Conservation (phyloP, 331 rosid genomes). For the Spiraea crenata region DNA sequence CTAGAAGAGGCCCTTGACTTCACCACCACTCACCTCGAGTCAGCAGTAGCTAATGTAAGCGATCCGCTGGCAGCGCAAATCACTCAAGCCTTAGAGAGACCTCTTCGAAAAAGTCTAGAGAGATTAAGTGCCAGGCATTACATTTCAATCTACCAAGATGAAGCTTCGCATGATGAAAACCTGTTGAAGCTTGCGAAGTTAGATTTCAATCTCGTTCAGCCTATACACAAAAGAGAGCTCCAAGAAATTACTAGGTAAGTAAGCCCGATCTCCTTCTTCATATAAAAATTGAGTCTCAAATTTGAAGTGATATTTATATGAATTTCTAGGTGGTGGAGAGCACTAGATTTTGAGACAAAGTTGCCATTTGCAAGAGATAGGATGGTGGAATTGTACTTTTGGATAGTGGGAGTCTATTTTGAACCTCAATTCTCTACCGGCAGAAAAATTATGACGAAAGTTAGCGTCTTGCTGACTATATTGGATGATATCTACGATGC, state of each 20-base stretch:
- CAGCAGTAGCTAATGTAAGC: neutral
- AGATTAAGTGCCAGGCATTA: slow-evolving; percentile 2
- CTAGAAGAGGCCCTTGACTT: slow-evolving; percentile 21
- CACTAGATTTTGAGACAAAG: slow-evolving; percentile 14
- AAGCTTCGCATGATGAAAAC: neutral
- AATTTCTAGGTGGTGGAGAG: slow-evolving; percentile 41
- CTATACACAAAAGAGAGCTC: neutral
- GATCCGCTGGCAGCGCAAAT: neutral
- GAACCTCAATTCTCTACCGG: slow-evolving; percentile 27
- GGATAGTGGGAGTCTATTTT: slow-evolving; percentile 28
- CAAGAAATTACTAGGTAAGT: slow-evolving; percentile 2
- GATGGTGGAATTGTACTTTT: slow-evolving; percentile 29
- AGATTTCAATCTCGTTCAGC: slow-evolving; percentile 8
- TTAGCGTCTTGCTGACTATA: neutral
- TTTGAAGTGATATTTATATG: neutral
- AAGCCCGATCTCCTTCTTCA: no score
- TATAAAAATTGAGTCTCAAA: no score
- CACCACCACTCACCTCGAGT: slow-evolving; percentile 20
- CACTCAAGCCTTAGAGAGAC: neutral
- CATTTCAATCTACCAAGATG: neutral
- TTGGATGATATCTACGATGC: slow-evolving; percentile 36
- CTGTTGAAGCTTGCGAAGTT: slow-evolving; percentile 3
- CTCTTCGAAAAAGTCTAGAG: neutral
- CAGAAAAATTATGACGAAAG: slow-evolving; percentile 25
- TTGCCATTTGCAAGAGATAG: slow-evolving; percentile 36